Evolutionary conservation across 495 filamentous ascomycete genomes (phyloP), one percentile per base, ranked within the genome.

Genomic region (Podospora anserina): DNA sequence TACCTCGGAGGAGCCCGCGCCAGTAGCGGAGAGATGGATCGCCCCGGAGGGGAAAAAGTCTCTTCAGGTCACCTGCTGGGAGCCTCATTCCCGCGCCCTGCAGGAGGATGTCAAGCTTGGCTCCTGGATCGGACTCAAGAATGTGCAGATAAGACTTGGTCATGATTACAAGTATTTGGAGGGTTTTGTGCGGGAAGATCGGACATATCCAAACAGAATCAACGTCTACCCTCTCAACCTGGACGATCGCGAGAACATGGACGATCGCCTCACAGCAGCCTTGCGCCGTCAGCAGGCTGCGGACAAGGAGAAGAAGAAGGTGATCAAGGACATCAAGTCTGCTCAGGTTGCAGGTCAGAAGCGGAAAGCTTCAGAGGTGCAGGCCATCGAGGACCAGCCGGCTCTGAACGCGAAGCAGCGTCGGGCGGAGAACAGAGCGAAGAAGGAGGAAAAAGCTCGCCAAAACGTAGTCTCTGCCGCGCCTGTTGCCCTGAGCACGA

Each of bases 21-120:
- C 28, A 13, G 44, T 27, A 15, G 3, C 20, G 19, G 20, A 39
- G 58, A 68, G 58, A 20, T 97, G 92, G 92, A 81, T 82, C 1
- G 94, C 94, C 0, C 94, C 94, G 0, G 90, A 83, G 68, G 94
- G 93, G 26, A 88, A 89, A 74, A 80, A 88, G 74, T 87, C 88
- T 4, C 79, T 99, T 20, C 88, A 89, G 68, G 77, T 97, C 32
- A 90, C 89, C 6, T 80, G 92, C 15, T 96, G 84, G 78, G 87
- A 89, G 60, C 85, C 86, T 0, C 91, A 97, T 76, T 87, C 89
- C 2, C 63, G 68, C 5, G 83, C 87, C 15, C 82, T 81, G 18
- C 69, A 80, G n/a, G 70, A 79, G 1, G 75, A 88, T 9, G 79
- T 96, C 49, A 79, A 83, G 2, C 79, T 82, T 44, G 86, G 85